Base-by-base conservation (phyloP, 2,329 filamentous ascomycete species). In the Stagonosporopsis chrysanthemi region DNA sequence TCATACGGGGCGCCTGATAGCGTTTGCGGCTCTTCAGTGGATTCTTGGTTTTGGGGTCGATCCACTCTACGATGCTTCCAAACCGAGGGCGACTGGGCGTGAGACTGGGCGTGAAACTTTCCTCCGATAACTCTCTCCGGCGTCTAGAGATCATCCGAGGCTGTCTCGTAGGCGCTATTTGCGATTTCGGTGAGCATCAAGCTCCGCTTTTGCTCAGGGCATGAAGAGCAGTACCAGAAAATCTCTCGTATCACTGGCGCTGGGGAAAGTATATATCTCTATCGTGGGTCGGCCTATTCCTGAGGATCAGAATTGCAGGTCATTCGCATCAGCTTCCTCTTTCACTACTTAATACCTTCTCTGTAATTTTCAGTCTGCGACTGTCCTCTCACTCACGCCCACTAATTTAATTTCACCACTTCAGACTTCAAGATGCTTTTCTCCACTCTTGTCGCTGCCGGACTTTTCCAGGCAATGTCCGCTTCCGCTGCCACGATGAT, bases 401-500 rank as follows among this genome's bases (percentile, higher is more conserved):
- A 19, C 57, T 53, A 46, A 52, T 55, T 26, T 46, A 49, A 53
- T 40, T 9, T 24, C 24, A 15, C 12, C 8, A 23, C 31, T 23
- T 35, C 40, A 46, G 36, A n/a, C n/a, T 12, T 15, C 60, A 68
- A 40, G n/a, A 71, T 71, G 69, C 56, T 65, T 43, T 65, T 70
- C 52, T 64, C 51, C 28, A 67, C 39, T 41, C 60, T 71, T 42
- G 28, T 68, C 42, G 50, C 45, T 24, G 64, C 59, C 24, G 65
- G 55, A 47, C 61, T 70, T 38, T 63, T 67, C 45, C 69, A 71
- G 58, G 66, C 62, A 58, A 56, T 67, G 57, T 56, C 61, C 7
- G 66, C 53, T 17, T 69, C 62, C n/a, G 67, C 69, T 38, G 69
- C 67, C 31, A 69, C 65, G 7, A 71, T 70, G 67, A 59, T 62